Conservation (phyloP, 352 stramenopile genomes). For the Phytophthora pini region DNA sequence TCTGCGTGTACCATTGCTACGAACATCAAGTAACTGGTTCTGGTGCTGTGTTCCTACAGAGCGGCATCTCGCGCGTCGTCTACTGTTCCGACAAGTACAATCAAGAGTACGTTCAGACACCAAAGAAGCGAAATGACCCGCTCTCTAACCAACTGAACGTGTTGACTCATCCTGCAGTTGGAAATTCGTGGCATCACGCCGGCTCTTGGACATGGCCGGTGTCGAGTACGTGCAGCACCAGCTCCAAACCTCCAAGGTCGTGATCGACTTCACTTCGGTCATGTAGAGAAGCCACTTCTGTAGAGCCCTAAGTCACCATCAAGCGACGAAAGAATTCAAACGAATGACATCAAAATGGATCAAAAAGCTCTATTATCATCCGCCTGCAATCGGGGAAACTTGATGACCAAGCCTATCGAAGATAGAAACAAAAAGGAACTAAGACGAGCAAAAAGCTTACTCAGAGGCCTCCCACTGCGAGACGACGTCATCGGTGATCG, state of each 20-base stretch:
- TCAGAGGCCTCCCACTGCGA: slow-evolving; percentile 57
- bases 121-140: background rate
- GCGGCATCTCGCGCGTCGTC: slow-evolving; percentile 95
- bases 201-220: slow-evolving; percentile 89
- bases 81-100: slow-evolving; percentile 98
- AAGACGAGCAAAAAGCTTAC: slow-evolving; percentile 15
- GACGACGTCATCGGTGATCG: slow-evolving; percentile 61
- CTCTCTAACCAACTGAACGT: slow-evolving; percentile 12
- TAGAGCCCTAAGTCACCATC: slow-evolving; percentile 4
- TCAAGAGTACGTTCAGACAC: slow-evolving; percentile 56
- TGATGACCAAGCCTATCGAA: slow-evolving; percentile 4
- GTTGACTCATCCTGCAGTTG: slow-evolving; percentile 49
- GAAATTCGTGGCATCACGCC: slow-evolving; percentile 88
- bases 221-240: slow-evolving; percentile 69
- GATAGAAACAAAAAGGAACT: slow-evolving; percentile 26
- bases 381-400: slow-evolving; percentile 21
- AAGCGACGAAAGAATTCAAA: slow-evolving; percentile 8
- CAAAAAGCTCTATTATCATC: slow-evolving; percentile 26
- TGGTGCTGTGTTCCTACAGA: slow-evolving; percentile 51
- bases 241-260: slow-evolving; percentile 57
- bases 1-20: background rate
- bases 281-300: slow-evolving; percentile 21
- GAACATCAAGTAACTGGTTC: background rate
- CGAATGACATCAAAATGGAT: slow-evolving; percentile 10
- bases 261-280: slow-evolving; percentile 74